Evolutionary conservation across 148 eudicot species (phyloP), one percentile per base, ranked within the genome.

Genomic region (Cornus kousa): DNA sequence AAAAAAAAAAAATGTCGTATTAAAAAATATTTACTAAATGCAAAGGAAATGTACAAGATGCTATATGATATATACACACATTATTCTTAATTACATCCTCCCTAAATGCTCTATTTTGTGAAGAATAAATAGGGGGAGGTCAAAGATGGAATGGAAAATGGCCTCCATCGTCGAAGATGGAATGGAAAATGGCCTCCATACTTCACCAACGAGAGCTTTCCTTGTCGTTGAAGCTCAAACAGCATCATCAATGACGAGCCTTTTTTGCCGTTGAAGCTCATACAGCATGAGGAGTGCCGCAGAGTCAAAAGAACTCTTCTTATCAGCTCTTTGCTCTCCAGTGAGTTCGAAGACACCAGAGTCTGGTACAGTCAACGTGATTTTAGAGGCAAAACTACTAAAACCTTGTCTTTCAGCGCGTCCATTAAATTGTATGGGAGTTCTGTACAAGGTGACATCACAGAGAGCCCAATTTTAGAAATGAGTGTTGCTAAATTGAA

Each of bases 241-340:
- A 53, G 12, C 31, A 9, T 12, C 72, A n/a, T 80, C 84, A 23
- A 91, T 91, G 22, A 68, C 77, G 48, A 96, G 72, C 85, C 80
- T 87, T 43, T 91, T 90, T 72, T 43, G 89, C 62, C 77, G 69
- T 75, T 94, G 77, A 31, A 96, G 87, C 78, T 94, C 85, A 73
- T 73, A 71, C 23, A 96, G 90, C 91, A 94, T 87, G 64, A 46
- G 46, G 48, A 92, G 69, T n/a, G 97, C 91, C 46, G 99, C 99
- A 62, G 98, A 89, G 68, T 96, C 99, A 11, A 60, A 87, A 35
- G 99, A 89, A 59, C 93, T 87, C 82, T 88, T 93, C 86, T 92
- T 96, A 77, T 96, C 98, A 13, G 97, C 86, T 82, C 88, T 88
- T 59, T 59, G 74, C 57, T 88, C 91, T 7, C 99, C 99, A 20